Percentiles rank a stretch among this genome's conserved stretches.
These are phyloP conservation scores for Leucosporidium yakuticum DNA, from an alignment of 768 basidiomycete genomes.

Conservation along the genomic window DNA sequence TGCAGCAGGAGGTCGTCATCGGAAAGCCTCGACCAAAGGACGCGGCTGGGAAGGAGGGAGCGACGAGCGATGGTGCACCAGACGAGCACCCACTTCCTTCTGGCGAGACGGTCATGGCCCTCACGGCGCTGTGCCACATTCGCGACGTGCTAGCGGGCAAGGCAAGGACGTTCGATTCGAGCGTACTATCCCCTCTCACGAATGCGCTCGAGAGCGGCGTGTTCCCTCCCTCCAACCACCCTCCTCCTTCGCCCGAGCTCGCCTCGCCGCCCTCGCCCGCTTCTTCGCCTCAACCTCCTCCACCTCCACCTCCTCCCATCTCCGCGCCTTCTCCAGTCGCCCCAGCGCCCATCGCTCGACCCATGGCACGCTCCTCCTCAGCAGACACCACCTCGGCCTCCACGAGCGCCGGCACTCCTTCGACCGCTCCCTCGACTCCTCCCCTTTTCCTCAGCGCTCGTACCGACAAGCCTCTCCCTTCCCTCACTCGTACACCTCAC, in stretches of 20 bases:
- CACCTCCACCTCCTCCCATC: not conserved
- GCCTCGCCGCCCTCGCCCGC: not conserved
- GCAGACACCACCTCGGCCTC: no score
- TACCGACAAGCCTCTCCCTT: conserved; percentile 11
- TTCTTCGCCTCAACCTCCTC: not conserved
- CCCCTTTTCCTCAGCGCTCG: conserved; percentile 3
- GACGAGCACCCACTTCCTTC: not conserved
- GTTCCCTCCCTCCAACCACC: not conserved
- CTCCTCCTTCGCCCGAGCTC: not conserved
- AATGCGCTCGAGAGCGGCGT: not conserved
- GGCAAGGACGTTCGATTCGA: conserved; percentile 11
- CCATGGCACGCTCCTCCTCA: no score
- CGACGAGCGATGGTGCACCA: no score
- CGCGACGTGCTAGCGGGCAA: conserved; percentile 25
- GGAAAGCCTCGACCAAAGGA: not conserved
- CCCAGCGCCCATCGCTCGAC: no score
- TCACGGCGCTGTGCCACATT: conserved; percentile 29
- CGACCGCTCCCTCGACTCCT: not conserved
- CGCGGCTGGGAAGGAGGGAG: not conserved
- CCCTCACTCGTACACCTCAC: conserved; percentile 17
- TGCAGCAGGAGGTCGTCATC: conserved; percentile 12
- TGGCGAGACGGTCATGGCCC: conserved; percentile 9
- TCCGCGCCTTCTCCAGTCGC: no score
- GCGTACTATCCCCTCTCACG: conserved; percentile 17
- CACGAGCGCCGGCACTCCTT: no score